These are phyloP conservation scores for Leccinum variicolor DNA, from an alignment of 768 basidiomycete genomes.

Conservation along the genomic window DNA sequence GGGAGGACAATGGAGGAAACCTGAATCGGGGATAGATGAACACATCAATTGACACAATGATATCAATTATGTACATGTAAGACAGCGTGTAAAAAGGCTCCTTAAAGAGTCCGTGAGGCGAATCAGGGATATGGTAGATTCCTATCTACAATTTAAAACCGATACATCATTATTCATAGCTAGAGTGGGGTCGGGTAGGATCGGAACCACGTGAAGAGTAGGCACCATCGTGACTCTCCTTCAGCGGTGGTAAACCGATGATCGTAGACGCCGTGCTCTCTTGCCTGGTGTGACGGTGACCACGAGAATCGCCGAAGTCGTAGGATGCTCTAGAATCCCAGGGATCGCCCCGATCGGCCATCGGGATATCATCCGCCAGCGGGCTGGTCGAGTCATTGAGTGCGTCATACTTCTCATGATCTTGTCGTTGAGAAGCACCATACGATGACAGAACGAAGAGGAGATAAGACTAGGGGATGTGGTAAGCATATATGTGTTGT, in stretches of 20 bases:
- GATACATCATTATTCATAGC: slow-evolving; percentile 35
- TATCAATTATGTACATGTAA: not conserved
- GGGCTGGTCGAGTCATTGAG: slow-evolving; percentile 58
- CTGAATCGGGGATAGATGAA: slow-evolving; percentile 2
- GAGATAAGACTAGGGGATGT: slow-evolving; percentile 44
- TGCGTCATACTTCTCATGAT: slow-evolving; percentile 77
- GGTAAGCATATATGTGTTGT: slow-evolving; percentile 1
- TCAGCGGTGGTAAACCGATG: slow-evolving; percentile 45
- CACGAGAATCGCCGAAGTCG: slow-evolving; percentile 33
- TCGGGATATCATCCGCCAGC: slow-evolving; percentile 56
- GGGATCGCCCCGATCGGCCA: slow-evolving; percentile 62
- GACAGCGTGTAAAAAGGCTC: slow-evolving; percentile 5
- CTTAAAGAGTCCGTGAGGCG: slow-evolving; percentile 4
- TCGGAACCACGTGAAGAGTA: slow-evolving; percentile 31
- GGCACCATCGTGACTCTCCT: slow-evolving; percentile 36
- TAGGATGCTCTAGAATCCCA: slow-evolving; percentile 63
- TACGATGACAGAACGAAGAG: slow-evolving; percentile 57
- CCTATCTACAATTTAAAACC: not conserved
- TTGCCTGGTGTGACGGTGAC: slow-evolving; percentile 49
- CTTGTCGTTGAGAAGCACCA: slow-evolving; percentile 66
- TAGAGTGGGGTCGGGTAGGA: slow-evolving; percentile 39
- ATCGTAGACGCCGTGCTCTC: slow-evolving; percentile 62
- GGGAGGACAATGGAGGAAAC: slow-evolving; percentile 25
- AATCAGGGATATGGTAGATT: slow-evolving; percentile 1
- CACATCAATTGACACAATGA: not conserved